phyloP scores from a whole-genome alignment of 129 eudicot species.

The Saposhnikovia divaricata region DNA sequence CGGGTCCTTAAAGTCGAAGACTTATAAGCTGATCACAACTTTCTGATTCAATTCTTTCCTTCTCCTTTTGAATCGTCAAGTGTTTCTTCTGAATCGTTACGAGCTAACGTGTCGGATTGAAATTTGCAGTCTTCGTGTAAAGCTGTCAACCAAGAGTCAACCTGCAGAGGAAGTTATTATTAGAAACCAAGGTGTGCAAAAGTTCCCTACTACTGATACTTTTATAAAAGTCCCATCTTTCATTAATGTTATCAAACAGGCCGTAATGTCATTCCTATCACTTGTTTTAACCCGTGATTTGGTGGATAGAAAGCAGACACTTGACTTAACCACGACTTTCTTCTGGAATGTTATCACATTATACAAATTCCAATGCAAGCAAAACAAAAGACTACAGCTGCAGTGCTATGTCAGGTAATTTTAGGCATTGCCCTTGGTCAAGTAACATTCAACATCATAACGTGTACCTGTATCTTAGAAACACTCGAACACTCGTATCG shows the following conservation, averaged over 20 bases:
- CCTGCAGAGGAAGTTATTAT: constrained; percentile 25
- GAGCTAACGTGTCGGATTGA: constrained; percentile 19
- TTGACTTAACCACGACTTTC: neutral
- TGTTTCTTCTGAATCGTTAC: constrained; percentile 1
- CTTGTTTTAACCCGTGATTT: neutral
- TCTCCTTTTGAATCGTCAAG: neutral
- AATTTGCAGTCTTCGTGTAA: constrained; percentile 52
- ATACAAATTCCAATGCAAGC: neutral
- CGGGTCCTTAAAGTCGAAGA: neutral
- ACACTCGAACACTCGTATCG: constrained; percentile 78
- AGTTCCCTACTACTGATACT: neutral
- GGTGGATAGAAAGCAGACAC: neutral
- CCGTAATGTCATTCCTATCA: neutral
- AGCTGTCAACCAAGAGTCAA: constrained; percentile 71
- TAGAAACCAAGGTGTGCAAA: neutral
- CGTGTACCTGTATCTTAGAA: constrained; percentile 64
- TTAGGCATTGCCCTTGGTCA: neutral
- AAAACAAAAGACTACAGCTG: neutral
- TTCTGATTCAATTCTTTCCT: neutral
- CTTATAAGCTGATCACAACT: neutral
- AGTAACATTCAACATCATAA: neutral
- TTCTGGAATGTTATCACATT: neutral
- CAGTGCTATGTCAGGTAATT: neutral
- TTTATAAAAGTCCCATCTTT: neutral
- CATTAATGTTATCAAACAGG: neutral